These are phyloP conservation scores for Suillus placidus DNA, from an alignment of 768 basidiomycete species.

Conservation along the genomic window DNA sequence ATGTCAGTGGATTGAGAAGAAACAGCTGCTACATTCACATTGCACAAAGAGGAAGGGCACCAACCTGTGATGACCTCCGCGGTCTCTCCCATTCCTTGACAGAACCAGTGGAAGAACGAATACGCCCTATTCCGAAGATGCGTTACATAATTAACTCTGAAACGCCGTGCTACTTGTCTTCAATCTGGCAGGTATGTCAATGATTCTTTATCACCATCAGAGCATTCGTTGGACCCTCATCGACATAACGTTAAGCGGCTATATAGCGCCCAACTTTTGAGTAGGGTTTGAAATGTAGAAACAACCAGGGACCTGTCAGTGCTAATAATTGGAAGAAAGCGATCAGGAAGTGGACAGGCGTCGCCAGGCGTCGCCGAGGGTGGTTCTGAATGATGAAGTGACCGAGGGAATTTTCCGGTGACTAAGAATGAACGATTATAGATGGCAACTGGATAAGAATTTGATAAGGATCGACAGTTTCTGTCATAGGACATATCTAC, in stretches of 20 bases:
- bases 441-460: neutral
- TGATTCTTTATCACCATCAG: neutral
- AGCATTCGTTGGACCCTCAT: neutral
- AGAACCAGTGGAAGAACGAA: neutral
- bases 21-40: neutral
- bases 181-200: neutral
- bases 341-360: too few species aligned
- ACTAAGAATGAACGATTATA: neutral
- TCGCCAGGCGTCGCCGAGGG: too few species aligned
- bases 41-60: neutral
- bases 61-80: neutral
- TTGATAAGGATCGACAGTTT: neutral
- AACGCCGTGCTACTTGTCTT: neutral
- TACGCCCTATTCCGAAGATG: neutral
- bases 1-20: neutral
- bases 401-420: neutral
- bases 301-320: too few species aligned
- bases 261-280: too few species aligned
- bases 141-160: neutral
- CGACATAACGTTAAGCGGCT: neutral
- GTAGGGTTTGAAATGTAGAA: too few species aligned
- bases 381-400: neutral
- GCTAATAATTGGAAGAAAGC: too few species aligned
- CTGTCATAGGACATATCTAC: neutral
- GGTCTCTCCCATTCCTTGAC: constrained; percentile 5